Evolutionary conservation across 1,284 basidiomycete species (phyloP).

Genomic region (Moesziomyces globuligerus): DNA sequence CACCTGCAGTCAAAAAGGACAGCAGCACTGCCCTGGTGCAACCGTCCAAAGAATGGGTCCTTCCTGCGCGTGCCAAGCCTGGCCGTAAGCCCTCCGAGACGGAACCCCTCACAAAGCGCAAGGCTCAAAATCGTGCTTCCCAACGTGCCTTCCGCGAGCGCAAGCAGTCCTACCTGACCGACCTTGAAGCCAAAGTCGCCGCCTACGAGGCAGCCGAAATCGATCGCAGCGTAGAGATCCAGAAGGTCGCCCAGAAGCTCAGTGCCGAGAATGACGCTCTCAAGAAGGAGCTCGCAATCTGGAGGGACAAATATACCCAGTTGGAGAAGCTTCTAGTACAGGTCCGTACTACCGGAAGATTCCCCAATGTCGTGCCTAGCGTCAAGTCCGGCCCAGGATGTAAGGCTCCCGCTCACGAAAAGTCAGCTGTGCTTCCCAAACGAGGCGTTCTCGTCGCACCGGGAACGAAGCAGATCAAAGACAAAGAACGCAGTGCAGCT

Average conservation of each 20-base stretch:
- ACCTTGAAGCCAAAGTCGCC: conserved; percentile 60
- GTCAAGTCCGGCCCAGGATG: conserved; percentile 39
- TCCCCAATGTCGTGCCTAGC: conserved; percentile 18
- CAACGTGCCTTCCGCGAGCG: conserved; percentile 62
- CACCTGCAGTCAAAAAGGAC: conserved; percentile 23
- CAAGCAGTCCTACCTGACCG: conserved; percentile 56
- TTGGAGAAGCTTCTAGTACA: conserved; percentile 31
- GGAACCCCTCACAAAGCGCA: conserved; percentile 64
- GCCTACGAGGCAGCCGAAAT: conserved; percentile 60
- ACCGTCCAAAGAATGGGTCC: conserved; percentile 64
- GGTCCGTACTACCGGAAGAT: conserved; percentile 16
- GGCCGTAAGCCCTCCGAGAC: conserved; percentile 65
- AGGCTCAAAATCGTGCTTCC: conserved; percentile 62
- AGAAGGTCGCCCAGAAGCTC: conserved; percentile 57
- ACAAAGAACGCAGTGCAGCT: conserved; percentile 16
- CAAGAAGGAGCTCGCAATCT: conserved; percentile 34
- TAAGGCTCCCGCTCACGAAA: conserved; percentile 48
- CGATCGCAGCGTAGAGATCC: conserved; percentile 60
- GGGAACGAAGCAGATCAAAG: conserved; percentile 10
- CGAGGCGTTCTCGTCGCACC: conserved; percentile 25
- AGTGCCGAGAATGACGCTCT: conserved; percentile 53
- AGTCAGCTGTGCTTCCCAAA: conserved; percentile 13
- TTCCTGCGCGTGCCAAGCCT: conserved; percentile 64
- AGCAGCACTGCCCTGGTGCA: conserved; percentile 40
- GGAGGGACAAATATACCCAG: conserved; percentile 40